Evolutionary conservation across 2,329 filamentous ascomycete species (phyloP).

Genomic region (Fusarium nodosum): DNA sequence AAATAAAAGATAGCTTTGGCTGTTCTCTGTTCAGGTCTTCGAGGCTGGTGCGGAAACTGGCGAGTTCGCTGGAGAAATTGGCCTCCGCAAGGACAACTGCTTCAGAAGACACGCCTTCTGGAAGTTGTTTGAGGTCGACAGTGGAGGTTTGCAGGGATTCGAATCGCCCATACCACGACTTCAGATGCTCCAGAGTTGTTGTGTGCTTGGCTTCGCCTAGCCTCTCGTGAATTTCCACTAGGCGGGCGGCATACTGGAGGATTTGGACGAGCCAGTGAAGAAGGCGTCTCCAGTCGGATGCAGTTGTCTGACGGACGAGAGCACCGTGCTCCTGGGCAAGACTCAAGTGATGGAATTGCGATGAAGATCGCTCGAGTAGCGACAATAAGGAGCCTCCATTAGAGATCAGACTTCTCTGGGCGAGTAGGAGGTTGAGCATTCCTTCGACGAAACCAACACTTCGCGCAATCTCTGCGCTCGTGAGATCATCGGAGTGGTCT

Average conservation of each 20-base stretch:
- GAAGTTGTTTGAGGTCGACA: slow-evolving; percentile 62
- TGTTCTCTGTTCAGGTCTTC: slow-evolving; percentile 55
- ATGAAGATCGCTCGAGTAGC: slow-evolving; percentile 57
- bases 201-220: slow-evolving; percentile 69
- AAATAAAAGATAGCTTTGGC: slow-evolving; percentile 73
- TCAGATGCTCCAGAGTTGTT: slow-evolving; percentile 60
- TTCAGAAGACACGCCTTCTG: slow-evolving; percentile 63
- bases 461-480: slow-evolving; percentile 80
- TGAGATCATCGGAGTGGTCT: slow-evolving; percentile 88
- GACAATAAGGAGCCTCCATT: slow-evolving; percentile 55
- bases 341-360: slow-evolving; percentile 56
- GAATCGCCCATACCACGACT: slow-evolving; percentile 65
- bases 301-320: slow-evolving; percentile 37
- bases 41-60: slow-evolving; percentile 59
- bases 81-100: slow-evolving; percentile 53
- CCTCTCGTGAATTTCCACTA: slow-evolving; percentile 76
- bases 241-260: slow-evolving; percentile 70
- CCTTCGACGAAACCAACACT: slow-evolving; percentile 91
- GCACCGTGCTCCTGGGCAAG: slow-evolving; percentile 44
- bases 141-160: slow-evolving; percentile 59
- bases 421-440: slow-evolving; percentile 75
- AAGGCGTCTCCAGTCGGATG: slow-evolving; percentile 47
- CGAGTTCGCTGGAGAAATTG: slow-evolving; percentile 56
- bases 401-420: slow-evolving; percentile 69
- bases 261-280: slow-evolving; percentile 76